Conservation (phyloP, 139 green algal species). For the Asterochloris sp. region DNA sequence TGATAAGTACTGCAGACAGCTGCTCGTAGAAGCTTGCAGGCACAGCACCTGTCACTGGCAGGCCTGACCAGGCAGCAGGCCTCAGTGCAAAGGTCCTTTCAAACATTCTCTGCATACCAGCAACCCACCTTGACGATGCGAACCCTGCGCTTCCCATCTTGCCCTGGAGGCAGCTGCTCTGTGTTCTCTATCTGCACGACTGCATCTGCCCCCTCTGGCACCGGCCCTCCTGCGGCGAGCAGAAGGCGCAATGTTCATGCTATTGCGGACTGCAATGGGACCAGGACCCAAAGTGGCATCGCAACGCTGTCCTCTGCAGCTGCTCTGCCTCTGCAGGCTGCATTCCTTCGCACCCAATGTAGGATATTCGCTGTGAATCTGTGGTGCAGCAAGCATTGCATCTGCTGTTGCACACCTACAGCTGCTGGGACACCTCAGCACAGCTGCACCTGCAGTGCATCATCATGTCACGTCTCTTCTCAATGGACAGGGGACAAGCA, state of each 20-base stretch:
- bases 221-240: conserved; percentile 25
- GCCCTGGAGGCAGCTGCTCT: conserved; percentile 32
- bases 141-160: conserved; percentile 37
- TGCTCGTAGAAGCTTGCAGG: too few relatives aligned
- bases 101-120: too few relatives aligned
- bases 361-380: background rate
- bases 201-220: conserved; percentile 48
- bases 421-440: too few relatives aligned
- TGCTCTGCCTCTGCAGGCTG: background rate
- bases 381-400: background rate
- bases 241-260: background rate
- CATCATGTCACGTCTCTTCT: background rate
- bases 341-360: background rate
- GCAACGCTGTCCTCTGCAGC: background rate
- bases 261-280: background rate
- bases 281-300: background rate
- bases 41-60: too few relatives aligned
- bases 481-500: background rate
- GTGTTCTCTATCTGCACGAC: conserved; percentile 77
- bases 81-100: too few relatives aligned
- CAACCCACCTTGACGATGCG: conserved; percentile 52
- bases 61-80: too few relatives aligned
- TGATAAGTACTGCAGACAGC: too few relatives aligned
- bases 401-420: background rate
- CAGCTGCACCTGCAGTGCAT: background rate